These are phyloP conservation scores for Aspergillus bertholletiae DNA, from an alignment of 495 filamentous ascomycete genomes.

Conservation along the genomic window DNA sequence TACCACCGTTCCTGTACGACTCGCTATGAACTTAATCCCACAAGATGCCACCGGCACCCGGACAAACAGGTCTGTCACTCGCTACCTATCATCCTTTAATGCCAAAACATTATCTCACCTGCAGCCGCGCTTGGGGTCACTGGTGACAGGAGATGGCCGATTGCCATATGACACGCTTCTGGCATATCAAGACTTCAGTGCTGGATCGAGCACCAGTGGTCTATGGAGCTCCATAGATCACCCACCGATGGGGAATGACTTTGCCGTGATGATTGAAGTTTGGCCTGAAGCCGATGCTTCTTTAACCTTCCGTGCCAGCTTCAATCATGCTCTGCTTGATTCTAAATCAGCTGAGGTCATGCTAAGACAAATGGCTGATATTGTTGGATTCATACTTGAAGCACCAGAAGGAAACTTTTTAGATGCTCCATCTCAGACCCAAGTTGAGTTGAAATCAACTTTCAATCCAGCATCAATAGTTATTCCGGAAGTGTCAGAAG, in stretches of 20 bases:
- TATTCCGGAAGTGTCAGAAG: constrained; percentile 8
- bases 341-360: constrained; percentile 18
- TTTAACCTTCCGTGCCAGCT: constrained; percentile 23
- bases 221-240: constrained; percentile 19
- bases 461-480: constrained; percentile 14
- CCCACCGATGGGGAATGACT: constrained; percentile 22
- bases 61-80: constrained; percentile 18
- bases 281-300: constrained; percentile 16
- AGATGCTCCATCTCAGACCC: constrained; percentile 8
- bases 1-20: constrained; percentile 65
- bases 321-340: constrained; percentile 21
- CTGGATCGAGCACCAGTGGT: constrained; percentile 7
- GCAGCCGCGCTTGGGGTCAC: constrained; percentile 19
- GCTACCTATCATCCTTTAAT: constrained; percentile 17
- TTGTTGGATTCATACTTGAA: constrained; percentile 22
- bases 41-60: neutral
- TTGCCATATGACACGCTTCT: constrained; percentile 21
- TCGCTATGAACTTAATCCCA: constrained; percentile 11
- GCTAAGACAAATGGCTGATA: constrained; percentile 24
- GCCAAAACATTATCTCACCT: constrained; percentile 18
- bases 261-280: constrained; percentile 25
- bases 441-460: constrained; percentile 16
- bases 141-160: constrained; percentile 13
- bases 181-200: constrained; percentile 23
- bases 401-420: constrained; percentile 15